Conservation (phyloP, 1,284 basidiomycete species). For the Trichosporon sp. region DNA sequence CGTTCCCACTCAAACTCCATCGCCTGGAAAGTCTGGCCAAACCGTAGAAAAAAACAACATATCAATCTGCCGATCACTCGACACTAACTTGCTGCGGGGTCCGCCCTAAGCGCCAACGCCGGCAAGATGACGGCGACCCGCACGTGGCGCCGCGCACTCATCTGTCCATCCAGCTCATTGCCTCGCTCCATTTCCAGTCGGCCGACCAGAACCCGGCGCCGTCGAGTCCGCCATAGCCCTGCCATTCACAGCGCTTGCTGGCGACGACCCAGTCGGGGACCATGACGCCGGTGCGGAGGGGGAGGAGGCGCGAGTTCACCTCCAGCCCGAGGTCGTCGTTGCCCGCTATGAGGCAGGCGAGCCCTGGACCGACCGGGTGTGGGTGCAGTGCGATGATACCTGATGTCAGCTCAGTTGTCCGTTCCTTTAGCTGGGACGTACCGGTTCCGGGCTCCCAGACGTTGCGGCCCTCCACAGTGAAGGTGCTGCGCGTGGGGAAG, state of each 20-base stretch:
- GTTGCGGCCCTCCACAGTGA: conserved; percentile 38
- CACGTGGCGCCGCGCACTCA: neutral
- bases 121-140: neutral
- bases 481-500: conserved; percentile 48
- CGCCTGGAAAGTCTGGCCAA: neutral
- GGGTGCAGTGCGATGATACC: conserved; percentile 72
- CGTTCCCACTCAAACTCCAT: neutral
- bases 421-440: conserved; percentile 24
- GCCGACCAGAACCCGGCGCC: conserved; percentile 60
- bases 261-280: conserved; percentile 74
- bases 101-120: neutral
- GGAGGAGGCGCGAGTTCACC: conserved; percentile 69
- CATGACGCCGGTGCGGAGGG: conserved; percentile 72
- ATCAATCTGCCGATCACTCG: neutral
- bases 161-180: conserved; percentile 52
- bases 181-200: conserved; percentile 44
- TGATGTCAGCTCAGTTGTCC: conserved; percentile 34
- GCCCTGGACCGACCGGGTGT: conserved; percentile 60
- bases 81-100: neutral
- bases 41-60: neutral
- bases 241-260: conserved; percentile 60
- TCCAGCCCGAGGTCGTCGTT: conserved; percentile 66
- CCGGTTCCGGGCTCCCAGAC: conserved; percentile 50
- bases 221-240: conserved; percentile 70
- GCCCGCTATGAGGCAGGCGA: conserved; percentile 66